These are phyloP conservation scores for Xylariaceae sp. DNA, from an alignment of 2,329 filamentous ascomycete species.

Conservation along the genomic window DNA sequence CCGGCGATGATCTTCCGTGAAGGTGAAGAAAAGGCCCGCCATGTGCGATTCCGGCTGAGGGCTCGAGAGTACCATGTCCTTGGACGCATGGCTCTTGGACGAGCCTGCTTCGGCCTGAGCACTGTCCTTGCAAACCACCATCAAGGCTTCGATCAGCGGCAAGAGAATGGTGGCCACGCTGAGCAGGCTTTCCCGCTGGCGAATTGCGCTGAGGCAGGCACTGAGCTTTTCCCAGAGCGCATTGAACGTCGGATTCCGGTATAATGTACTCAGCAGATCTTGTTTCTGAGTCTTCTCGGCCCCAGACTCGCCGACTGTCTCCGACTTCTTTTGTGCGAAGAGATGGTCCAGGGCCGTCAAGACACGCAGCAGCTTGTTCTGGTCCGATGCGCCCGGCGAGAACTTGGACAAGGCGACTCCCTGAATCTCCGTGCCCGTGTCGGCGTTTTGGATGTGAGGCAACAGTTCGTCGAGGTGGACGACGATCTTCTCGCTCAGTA, in stretches of 20 bases:
- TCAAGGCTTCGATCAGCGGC: constrained; percentile 89
- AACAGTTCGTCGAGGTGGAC: constrained; percentile 78
- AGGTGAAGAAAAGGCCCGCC: constrained; percentile 90
- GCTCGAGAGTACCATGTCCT: constrained; percentile 69
- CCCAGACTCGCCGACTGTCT: constrained; percentile 39
- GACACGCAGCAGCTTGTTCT: constrained; percentile 89
- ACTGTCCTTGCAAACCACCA: constrained; percentile 99
- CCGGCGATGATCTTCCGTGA: constrained; percentile 95
- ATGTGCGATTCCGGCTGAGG: constrained; percentile 75
- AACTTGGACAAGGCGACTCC: constrained; percentile 92
- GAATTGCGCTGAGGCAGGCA: constrained; percentile 79
- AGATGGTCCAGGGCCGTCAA: constrained; percentile 92
- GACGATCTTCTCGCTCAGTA: constrained; percentile 78
- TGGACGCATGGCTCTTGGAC: constrained; percentile 42
- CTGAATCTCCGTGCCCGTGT: constrained; percentile 89
- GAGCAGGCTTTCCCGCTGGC: constrained; percentile 88
- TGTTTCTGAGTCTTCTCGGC: constrained; percentile 62
- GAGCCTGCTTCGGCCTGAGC: constrained; percentile 63
- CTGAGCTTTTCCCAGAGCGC: constrained; percentile 90
- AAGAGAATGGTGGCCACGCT: constrained; percentile 94
- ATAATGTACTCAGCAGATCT: constrained; percentile 79
- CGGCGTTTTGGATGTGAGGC: constrained; percentile 78
- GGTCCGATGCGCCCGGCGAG: constrained; percentile 90
- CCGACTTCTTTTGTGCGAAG: constrained; percentile 70
- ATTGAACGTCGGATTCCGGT: constrained; percentile 85